These are phyloP conservation scores for Xeromyces bisporus DNA, from an alignment of 495 filamentous ascomycete species.

Conservation along the genomic window DNA sequence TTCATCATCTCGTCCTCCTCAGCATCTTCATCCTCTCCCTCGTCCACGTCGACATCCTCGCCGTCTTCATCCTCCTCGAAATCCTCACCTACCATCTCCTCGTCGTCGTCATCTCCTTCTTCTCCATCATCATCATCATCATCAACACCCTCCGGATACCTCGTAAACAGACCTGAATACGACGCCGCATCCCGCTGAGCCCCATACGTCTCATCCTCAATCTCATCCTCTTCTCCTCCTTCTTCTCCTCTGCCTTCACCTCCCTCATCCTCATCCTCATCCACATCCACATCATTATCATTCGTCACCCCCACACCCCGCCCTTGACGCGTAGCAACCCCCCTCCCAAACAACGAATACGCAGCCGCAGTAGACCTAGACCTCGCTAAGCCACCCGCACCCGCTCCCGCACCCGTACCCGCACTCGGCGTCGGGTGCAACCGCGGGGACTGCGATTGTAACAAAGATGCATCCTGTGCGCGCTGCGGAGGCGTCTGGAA, in stretches of 20 bases:
- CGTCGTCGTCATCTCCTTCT: conserved; percentile 3
- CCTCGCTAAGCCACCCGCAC: conserved; percentile 10
- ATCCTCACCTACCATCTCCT: conserved; percentile 1
- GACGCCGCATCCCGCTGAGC: too few species aligned
- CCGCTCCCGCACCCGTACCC: too few species aligned
- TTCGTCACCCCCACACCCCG: conserved; percentile 11
- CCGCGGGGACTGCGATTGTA: conserved; percentile 3
- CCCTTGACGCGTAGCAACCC: conserved; percentile 6
- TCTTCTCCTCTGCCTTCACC: conserved; percentile 21
- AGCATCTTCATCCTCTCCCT: conserved; percentile 18
- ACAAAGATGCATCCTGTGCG: conserved; percentile 10
- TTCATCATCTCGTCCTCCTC: conserved; percentile 27
- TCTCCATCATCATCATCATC: not conserved
- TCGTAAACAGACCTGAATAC: too few species aligned
- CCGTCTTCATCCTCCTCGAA: conserved; percentile 22
- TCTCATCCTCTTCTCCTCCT: conserved; percentile 9
- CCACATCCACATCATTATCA: conserved; percentile 20
- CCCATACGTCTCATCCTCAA: too few species aligned
- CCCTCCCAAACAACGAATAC: conserved; percentile 21
- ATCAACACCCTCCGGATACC: not conserved
- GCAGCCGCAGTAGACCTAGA: conserved; percentile 11
- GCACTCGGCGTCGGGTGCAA: conserved; percentile 17
- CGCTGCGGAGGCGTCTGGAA: conserved; percentile 24
- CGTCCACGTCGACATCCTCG: conserved; percentile 25
- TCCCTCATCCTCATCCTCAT: conserved; percentile 22